phyloP scores from a whole-genome alignment of 169 alveolate species.

The Eimeria maxima region DNA sequence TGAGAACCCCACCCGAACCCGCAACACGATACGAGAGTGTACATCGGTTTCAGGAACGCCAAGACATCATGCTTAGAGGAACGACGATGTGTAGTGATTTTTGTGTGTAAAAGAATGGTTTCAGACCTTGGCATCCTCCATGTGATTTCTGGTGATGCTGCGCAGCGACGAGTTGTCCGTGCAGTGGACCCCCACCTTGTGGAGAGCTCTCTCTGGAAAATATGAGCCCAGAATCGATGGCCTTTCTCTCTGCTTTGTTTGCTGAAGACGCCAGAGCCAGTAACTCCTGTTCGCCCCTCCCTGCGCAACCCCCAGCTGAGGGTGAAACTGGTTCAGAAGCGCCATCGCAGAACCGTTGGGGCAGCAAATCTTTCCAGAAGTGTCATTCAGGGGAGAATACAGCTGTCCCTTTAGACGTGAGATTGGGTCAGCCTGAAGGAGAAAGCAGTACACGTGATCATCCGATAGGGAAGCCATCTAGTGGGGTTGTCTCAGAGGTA shows the following conservation, averaged over 20 bases:
- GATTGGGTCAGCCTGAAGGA: not conserved
- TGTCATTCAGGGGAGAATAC: not conserved
- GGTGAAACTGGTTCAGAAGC: not conserved
- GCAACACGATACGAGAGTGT: not conserved
- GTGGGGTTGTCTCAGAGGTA: not conserved
- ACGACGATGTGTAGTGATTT: not conserved
- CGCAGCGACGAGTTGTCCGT: constrained; percentile 1
- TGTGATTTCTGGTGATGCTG: constrained; percentile 20
- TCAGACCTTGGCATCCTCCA: not conserved
- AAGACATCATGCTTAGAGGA: not conserved
- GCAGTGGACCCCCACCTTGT: not conserved
- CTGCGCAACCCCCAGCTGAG: constrained; percentile 1
- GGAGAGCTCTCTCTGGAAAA: not conserved
- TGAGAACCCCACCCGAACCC: not conserved
- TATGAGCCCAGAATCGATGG: not conserved
- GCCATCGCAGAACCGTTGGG: too few species aligned
- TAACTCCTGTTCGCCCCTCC: not conserved
- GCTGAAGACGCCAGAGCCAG: constrained; percentile 68
- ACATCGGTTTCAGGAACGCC: not conserved
- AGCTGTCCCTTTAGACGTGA: not conserved
- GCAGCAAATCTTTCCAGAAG: not conserved
- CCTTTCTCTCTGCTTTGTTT: constrained; percentile 47
- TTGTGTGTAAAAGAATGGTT: too few species aligned
- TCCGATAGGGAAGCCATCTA: not conserved
- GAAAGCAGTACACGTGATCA: not conserved